Evolutionary conservation across 169 alveolate genomes (phyloP), one percentile per base, ranked within the genome.

Genomic region (Plasmodium relictum): DNA sequence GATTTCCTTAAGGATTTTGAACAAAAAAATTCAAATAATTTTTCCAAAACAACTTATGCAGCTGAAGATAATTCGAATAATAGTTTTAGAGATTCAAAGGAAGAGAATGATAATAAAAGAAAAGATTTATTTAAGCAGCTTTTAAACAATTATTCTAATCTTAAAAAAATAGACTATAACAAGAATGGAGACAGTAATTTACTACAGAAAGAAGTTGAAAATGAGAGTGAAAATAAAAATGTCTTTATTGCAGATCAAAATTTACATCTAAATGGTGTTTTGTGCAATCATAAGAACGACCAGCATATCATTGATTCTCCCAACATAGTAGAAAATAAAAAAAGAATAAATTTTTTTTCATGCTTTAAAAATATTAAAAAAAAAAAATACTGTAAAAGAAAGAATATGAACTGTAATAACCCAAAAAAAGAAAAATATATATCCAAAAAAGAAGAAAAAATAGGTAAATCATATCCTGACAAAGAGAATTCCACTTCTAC

Each of bases 351-450:
- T 73, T 73, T 63, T 59, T 73, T 73, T 73, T 73, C 59, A 8
- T 9, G 48, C 59, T 73, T 73, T 73, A 58, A 39, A 41, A 73
- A 73, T 48, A 22, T 73, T 5, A 73, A 73, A 31, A 31, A 3
- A 73, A 73, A 58, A 73, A 73, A 63, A 50, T 50, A 41, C 24
- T 48, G n/a, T 71, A 71, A 71, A 39, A 44, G 83, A 73, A 73
- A 73, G 58, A 59, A 58, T 45, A 37, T 54, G 52, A 24, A 20
- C 14, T 39, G 58, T 12, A n/a, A 72, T 54, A 54, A 37, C 4
- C 61, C 56, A 31, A 58, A 10, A 54, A 73, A 58, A 73, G 58
- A 58, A 62, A 73, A 39, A 39, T 2, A 12, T 10, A 4, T 39
- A 56, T 16, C 65, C 42, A 73, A 73, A 31, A 72, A 31, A 12